Percentiles rank a stretch among this genome's conserved stretches.
These are phyloP conservation scores for Casuarina cunninghamiana DNA, from an alignment of 306 rosid genomes.

Conservation along the genomic window DNA sequence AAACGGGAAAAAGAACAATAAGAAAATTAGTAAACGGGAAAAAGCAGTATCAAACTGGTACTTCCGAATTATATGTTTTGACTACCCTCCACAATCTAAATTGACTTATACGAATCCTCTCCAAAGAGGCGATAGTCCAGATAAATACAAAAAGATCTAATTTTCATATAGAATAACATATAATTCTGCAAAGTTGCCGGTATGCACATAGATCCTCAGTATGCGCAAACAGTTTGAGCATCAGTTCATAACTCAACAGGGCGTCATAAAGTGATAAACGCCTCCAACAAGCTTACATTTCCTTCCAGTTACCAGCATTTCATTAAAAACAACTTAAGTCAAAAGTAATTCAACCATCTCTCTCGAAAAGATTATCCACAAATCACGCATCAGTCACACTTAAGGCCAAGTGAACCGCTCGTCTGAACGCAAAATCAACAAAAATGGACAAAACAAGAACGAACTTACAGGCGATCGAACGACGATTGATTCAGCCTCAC, in stretches of 20 bases:
- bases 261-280: background rate
- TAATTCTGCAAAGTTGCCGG: background rate
- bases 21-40: background rate
- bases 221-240: background rate
- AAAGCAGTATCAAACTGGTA: background rate
- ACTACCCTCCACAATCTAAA: background rate
- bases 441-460: background rate
- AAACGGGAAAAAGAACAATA: background rate
- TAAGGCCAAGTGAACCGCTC: constrained; percentile 5
- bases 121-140: background rate
- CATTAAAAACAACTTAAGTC: background rate
- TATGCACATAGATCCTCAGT: background rate
- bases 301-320: background rate
- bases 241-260: background rate
- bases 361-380: constrained; percentile 9
- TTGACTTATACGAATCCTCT: background rate
- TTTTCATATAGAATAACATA: background rate
- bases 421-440: background rate
- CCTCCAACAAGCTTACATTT: constrained; percentile 6
- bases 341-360: background rate
- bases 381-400: background rate
- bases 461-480: constrained; percentile 80
- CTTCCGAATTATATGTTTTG: background rate
- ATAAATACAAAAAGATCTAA: background rate
- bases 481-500: constrained; percentile 60